phyloP scores from a whole-genome alignment of 2,329 filamentous ascomycete genomes.

The Teratosphaeria viscida region DNA sequence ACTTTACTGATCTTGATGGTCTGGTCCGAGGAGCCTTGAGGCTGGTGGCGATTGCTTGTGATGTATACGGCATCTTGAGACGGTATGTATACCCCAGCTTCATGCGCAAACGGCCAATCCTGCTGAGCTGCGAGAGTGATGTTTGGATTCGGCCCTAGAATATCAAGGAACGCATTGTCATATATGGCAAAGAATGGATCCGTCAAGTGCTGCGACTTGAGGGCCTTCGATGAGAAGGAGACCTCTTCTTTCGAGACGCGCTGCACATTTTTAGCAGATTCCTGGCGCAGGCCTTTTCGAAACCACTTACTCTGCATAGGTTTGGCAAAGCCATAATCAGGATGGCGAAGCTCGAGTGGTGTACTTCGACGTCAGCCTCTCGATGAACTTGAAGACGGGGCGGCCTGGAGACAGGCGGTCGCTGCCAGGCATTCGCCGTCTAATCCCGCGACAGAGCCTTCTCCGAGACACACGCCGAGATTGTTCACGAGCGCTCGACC shows the following conservation, averaged over 20 bases:
- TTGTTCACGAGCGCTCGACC: not conserved
- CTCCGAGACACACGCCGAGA: not conserved
- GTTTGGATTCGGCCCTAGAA: constrained; percentile 14
- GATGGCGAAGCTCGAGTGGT: not conserved
- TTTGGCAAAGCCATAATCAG: not conserved
- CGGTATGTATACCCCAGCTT: constrained; percentile 27
- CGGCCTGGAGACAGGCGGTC: not conserved
- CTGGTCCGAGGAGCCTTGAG: constrained; percentile 4
- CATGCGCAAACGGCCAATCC: constrained; percentile 27
- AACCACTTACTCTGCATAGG: not conserved
- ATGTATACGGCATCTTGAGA: constrained; percentile 31
- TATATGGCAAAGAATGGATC: constrained; percentile 18
- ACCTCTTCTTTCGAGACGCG: constrained; percentile 2
- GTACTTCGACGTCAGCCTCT: not conserved
- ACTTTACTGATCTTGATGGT: constrained; percentile 20
- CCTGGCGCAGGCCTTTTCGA: not conserved
- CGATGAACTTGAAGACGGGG: not conserved
- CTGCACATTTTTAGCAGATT: constrained; percentile 1
- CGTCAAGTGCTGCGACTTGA: constrained; percentile 1
- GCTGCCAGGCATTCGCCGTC: not conserved
- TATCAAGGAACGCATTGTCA: constrained; percentile 16
- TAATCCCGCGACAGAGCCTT: not conserved
- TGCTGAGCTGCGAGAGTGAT: constrained; percentile 15
- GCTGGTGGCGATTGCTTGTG: constrained; percentile 27
- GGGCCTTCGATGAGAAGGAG: not conserved